Evolutionary conservation across 441 rosid genomes (phyloP), one percentile per base, ranked within the genome.

Genomic region (Pelargonium cotyledonis): DNA sequence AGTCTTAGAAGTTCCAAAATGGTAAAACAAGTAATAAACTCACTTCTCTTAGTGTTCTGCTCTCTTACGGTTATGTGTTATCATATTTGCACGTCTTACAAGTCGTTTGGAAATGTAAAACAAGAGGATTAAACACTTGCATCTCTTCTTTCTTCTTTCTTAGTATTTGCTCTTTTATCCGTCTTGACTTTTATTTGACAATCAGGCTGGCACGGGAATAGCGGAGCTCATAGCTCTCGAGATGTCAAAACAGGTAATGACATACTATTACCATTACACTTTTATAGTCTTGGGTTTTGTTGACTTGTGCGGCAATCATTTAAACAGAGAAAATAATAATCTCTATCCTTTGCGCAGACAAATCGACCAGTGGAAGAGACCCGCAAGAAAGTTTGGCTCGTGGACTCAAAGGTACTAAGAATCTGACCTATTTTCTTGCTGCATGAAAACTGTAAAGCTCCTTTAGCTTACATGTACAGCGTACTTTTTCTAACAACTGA

Each of bases 311-410:
- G 31, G 31, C 8, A 9, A 12, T 7, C 55, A 47, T 12, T 14
- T 12, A 47, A 14, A 47, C 49, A 8, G 49, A 44, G n/a, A n/a
- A 10, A 5, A 12, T 10, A 47, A 7, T 47, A 51, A 51, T 51
- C 58, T 18, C 16, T 51, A 6, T 51, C 5, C 58, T 51, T 14
- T 51, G 18, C n/a, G 69, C 81, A 89, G 96, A 87, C 85, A 12
- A 76, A 85, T 67, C 76, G 76, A 74, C 82, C 94, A 1, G 70
- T 89, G n/a, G 82, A 82, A 69, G 96, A 87, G 84, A 79, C 91
- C 60, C 82, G 92, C 61, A 89, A 89, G 88, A 86, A 90, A 81
- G 80, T 92, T 76, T 92, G 98, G 98, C 96, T 92, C 0, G 93
- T 90, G 70, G 98, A 92, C 79, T 92, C 98, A 21, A 89, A 85